Evolutionary conservation across 139 green algal genomes (phyloP).

Genomic region (Yamagishiella unicocca): DNA sequence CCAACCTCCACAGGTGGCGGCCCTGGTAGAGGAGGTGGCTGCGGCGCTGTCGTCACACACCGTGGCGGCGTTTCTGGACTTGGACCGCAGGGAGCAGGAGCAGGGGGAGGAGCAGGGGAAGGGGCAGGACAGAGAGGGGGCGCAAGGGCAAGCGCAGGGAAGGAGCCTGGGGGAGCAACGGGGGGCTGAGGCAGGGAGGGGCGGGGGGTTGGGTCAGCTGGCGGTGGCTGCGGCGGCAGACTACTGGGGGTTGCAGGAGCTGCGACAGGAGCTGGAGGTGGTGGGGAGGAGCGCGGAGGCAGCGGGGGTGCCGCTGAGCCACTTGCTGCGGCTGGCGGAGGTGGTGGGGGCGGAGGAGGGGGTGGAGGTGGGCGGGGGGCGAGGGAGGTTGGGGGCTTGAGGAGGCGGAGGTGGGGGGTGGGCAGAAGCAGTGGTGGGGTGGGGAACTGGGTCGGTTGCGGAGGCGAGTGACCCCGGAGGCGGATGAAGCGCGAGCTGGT

Average conservation of each 20-base stretch:
- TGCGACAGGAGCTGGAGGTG: neutral
- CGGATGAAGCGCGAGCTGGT: too few relatives aligned
- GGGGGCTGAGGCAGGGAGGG: neutral
- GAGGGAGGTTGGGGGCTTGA: too few relatives aligned
- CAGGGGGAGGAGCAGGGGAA: neutral
- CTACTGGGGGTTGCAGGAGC: neutral
- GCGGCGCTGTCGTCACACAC: constrained; percentile 5
- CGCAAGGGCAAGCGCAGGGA: neutral
- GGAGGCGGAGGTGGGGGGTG: too few relatives aligned
- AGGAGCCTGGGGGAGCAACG: too few relatives aligned
- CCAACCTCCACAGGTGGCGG: neutral
- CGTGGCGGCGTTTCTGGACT: neutral
- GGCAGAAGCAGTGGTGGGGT: too few relatives aligned
- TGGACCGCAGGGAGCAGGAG: neutral
- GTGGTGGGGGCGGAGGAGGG: neutral
- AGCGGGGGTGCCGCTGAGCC: neutral
- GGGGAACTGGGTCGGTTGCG: too few relatives aligned
- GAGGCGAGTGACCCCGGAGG: too few relatives aligned
- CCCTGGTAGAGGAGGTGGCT: neutral
- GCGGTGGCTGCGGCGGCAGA: neutral
- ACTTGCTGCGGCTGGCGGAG: constrained; percentile 6
- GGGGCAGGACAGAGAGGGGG: too few relatives aligned
- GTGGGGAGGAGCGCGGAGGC: neutral
- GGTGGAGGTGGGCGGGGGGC: too few relatives aligned
- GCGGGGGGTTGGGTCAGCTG: neutral